Evolutionary conservation across 805 yeast species (phyloP), one percentile per base, ranked within the genome.

Genomic region (Ogataea paraovalis): DNA sequence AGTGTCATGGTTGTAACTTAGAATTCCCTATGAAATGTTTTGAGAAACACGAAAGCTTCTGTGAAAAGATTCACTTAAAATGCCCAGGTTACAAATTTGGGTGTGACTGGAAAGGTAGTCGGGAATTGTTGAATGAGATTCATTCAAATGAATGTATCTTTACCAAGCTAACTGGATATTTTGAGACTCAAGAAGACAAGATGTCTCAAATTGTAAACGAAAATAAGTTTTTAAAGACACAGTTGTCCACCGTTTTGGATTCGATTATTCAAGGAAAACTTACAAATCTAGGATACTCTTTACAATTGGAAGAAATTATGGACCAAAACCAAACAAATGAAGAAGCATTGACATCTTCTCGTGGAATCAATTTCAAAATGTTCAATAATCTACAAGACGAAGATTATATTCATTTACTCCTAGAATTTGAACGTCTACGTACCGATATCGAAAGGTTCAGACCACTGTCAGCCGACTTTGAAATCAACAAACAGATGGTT

Each of bases 81-180:
- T 78, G 83, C 50, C 79, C 82, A 0, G 80, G 78, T 0, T 47
- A 51, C 18, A 66, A 63, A 25, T 73, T 69, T 43, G 83, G 83
- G 1, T 78, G 83, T 51, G 67, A 64, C 27, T 78, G 82, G 79
- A 59, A 59, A 38, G 72, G 72, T 2, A 57, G 63, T 22, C 47
- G 64, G 37, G 67, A 60, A 21, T n/a, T 65, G n/a, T 44, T 64
- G 14, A 39, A 58, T 4, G 49, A 57, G 10, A 53, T 65, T 6
- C 72, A 68, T 47, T 6, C 41, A 3, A 41, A 55, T 10, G 66
- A 60, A 25, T 68, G 72, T 43, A 49, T 56, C 0, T 62, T 66
- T 42, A 38, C 53, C 2, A 65, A 64, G 48, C 41, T 67, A 32
- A 41, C 60, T 2, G 45, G 51, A 2, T 65, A 62, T 40, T 56